phyloP scores from a whole-genome alignment of 2,329 filamentous ascomycete species.

The Monilinia aucupariae region DNA sequence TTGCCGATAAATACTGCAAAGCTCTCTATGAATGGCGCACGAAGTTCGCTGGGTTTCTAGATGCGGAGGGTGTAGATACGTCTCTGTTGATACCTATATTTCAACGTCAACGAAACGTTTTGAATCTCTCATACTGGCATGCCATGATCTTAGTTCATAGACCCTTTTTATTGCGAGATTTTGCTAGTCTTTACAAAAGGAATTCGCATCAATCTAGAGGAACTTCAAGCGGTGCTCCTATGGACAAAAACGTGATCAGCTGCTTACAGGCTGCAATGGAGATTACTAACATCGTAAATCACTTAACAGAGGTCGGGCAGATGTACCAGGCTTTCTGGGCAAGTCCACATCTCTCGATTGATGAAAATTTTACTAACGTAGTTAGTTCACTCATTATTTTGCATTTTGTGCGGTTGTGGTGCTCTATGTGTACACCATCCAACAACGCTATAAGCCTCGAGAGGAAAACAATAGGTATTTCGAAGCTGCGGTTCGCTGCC shows the following conservation, averaged over 20 bases:
- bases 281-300: slow-evolving; percentile 38
- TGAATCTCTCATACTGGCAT: slow-evolving; percentile 37
- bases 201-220: slow-evolving; percentile 13
- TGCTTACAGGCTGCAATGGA: slow-evolving; percentile 41
- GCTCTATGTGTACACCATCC: slow-evolving; percentile 43
- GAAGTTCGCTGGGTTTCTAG: slow-evolving; percentile 42
- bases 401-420: slow-evolving; percentile 43
- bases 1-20: slow-evolving; percentile 40
- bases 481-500: slow-evolving; percentile 39
- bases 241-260: slow-evolving; percentile 31
- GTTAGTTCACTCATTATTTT: slow-evolving; percentile 40
- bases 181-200: slow-evolving; percentile 26
- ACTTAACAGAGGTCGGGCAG: slow-evolving; percentile 36
- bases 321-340: slow-evolving; percentile 42
- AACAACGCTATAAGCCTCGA: slow-evolving; percentile 32
- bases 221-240: slow-evolving; percentile 18
- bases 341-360: slow-evolving; percentile 10
- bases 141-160: slow-evolving; percentile 35
- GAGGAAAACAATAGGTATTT: slow-evolving; percentile 35
- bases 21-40: slow-evolving; percentile 43
- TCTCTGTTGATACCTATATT: slow-evolving; percentile 45
- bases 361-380: neutral
- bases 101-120: slow-evolving; percentile 39
- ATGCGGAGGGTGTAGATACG: slow-evolving; percentile 39
- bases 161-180: slow-evolving; percentile 35